Percentiles rank a stretch among this genome's conserved stretches.
phyloP scores from a whole-genome alignment of 2,329 filamentous ascomycete genomes.

The Coniosporium tulheliwenetii region DNA sequence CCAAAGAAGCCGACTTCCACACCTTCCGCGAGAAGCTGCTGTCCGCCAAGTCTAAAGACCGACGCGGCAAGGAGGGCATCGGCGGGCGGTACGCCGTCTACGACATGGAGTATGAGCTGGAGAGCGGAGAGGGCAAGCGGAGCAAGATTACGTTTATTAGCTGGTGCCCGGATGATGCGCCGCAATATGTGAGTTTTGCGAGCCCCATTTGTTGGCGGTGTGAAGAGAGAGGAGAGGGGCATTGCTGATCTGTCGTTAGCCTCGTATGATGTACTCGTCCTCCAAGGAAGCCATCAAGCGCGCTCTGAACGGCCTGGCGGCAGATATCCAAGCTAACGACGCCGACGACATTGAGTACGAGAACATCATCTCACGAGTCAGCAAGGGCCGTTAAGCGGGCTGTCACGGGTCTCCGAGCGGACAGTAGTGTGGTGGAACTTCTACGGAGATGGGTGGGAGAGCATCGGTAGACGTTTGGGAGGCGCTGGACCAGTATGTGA shows the following conservation, averaged over 20 bases:
- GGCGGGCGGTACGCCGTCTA: conserved; percentile 74
- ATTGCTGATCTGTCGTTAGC: conserved; percentile 28
- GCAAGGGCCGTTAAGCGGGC: conserved; percentile 31
- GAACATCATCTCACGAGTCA: conserved; percentile 41
- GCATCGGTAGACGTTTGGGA: too few species aligned
- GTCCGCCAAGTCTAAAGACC: conserved; percentile 56
- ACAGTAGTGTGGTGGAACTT: too few species aligned
- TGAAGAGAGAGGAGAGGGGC: background rate
- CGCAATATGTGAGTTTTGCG: conserved; percentile 48
- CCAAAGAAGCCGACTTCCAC: conserved; percentile 51
- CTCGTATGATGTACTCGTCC: conserved; percentile 82
- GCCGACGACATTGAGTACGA: conserved; percentile 68
- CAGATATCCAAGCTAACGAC: conserved; percentile 75
- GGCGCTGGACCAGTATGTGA: too few species aligned
- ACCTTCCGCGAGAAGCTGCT: conserved; percentile 63
- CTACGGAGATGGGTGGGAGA: too few species aligned
- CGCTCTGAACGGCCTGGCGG: conserved; percentile 57
- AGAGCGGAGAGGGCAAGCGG: conserved; percentile 56
- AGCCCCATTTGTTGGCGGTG: background rate
- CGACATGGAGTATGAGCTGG: conserved; percentile 65
- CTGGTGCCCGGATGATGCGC: conserved; percentile 70
- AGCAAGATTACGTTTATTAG: conserved; percentile 68
- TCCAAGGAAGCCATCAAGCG: conserved; percentile 80
- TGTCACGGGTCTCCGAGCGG: too few species aligned
- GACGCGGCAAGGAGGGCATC: conserved; percentile 37